These are phyloP conservation scores for Hypoxylon fuscum DNA, from an alignment of 495 filamentous ascomycete species.

Conservation along the genomic window DNA sequence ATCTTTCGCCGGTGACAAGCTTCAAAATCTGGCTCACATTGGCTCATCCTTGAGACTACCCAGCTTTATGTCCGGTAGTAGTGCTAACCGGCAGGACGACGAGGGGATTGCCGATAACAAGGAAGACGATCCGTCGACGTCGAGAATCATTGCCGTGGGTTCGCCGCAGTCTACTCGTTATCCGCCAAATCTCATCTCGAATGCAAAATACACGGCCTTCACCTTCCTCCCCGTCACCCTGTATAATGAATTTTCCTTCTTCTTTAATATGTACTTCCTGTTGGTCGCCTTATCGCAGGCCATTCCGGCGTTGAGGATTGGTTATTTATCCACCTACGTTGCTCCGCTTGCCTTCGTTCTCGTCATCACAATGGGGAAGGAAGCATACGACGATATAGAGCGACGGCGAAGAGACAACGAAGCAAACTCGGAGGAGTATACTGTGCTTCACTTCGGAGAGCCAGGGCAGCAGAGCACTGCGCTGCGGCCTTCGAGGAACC, in stretches of 20 bases:
- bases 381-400: constrained; percentile 93
- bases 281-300: constrained; percentile 93
- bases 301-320: constrained; percentile 87
- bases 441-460: constrained; percentile 74
- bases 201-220: constrained; percentile 97
- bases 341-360: constrained; percentile 93
- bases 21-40: constrained; percentile 46
- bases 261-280: constrained; percentile 99
- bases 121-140: constrained; percentile 63
- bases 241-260: constrained; percentile 99
- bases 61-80: constrained; percentile 58
- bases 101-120: constrained; percentile 52
- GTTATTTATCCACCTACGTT: constrained; percentile 94
- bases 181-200: constrained; percentile 89
- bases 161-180: constrained; percentile 62
- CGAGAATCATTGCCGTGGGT: constrained; percentile 61
- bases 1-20: constrained; percentile 46
- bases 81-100: constrained; percentile 43
- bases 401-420: constrained; percentile 87
- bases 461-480: constrained; percentile 42
- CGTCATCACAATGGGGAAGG: constrained; percentile 90
- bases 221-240: constrained; percentile 93
- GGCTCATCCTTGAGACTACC: constrained; percentile 58
- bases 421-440: constrained; percentile 92
- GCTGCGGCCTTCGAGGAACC: constrained; percentile 45